Base-by-base conservation (phyloP, 108 stramenopile species). In the Cyclostephanos tholiformis region DNA sequence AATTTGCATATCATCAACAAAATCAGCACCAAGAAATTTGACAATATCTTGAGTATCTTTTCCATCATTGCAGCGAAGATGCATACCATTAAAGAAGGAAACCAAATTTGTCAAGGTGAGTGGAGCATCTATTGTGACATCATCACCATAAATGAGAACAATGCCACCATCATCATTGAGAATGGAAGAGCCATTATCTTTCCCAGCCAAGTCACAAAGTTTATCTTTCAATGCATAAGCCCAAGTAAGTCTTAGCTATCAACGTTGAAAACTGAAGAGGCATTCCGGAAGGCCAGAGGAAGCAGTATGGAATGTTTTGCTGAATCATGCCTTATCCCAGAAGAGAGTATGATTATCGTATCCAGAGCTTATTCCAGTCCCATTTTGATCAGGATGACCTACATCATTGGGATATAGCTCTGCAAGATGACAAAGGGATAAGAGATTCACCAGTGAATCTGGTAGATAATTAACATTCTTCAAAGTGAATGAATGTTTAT, bases 221-320 rank as follows among this genome's bases (percentile, higher is more conserved):
- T 67, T 35, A 14, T 50, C 48, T 1, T 67, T 30, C 7, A 49
- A 35, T 2, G 67, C 20, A 7, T 57, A 46, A 6, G 61, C 23
- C 6, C 82, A 27, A 38, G 74, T 73, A 71, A 2, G 73, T 66
- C 38, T 51, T 74, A 65, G 10, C 16, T 65, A 13, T 39, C 32
- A 20, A 9, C 30, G 30, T 53, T 53, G 17, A 75, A 30, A 36
- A 6, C 6, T 36, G 6, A 36, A 36, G 61, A 16, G 29, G 71
- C 71, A 16, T 27, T 2, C 4, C 50, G 17, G 22, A 71, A 69
- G 27, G 57, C 67, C 56, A 2, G 56, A 57, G 2, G 20, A 26
- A 26, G 56, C 20, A 26, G 56, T 57, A 25, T 6, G 6, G 56
- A 57, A 57, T 5, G 56, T 57, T 23, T 57, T 57, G 5, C 26